These are phyloP conservation scores for Mortierella sp. DNA, from an alignment of 371 early-diverging fungal species.

Conservation along the genomic window DNA sequence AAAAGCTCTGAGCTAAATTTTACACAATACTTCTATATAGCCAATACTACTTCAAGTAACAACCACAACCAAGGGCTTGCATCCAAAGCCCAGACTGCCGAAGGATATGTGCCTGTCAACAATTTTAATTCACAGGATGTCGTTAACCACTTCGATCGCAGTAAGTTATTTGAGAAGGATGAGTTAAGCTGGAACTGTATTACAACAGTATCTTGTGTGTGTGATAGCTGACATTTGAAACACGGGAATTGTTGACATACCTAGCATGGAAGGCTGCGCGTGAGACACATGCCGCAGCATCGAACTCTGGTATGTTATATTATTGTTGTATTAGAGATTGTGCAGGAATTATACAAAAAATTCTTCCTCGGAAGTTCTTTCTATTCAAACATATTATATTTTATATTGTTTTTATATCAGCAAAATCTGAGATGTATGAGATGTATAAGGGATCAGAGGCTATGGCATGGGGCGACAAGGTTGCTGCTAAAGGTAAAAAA, in stretches of 20 bases:
- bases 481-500: conserved; percentile 29
- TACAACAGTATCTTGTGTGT: not conserved
- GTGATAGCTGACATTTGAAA: not conserved
- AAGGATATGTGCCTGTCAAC: conserved; percentile 40
- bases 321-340: too few species aligned
- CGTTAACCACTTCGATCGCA: conserved; percentile 41
- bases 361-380: not conserved
- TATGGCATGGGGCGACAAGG: conserved; percentile 45
- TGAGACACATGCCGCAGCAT: conserved; percentile 23
- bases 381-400: not conserved
- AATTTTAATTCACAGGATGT: conserved; percentile 55
- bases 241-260: not conserved
- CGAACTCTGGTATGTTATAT: conserved; percentile 12
- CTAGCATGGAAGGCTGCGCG: conserved; percentile 44
- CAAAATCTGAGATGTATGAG: conserved; percentile 50
- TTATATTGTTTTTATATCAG: conserved; percentile 8
- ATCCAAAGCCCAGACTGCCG: conserved; percentile 17
- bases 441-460: conserved; percentile 53
- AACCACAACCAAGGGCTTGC: conserved; percentile 24
- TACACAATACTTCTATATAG: not conserved
- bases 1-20: not conserved
- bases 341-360: not conserved
- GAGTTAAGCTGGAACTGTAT: too few species aligned
- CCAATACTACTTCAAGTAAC: conserved; percentile 5
- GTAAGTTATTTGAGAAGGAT: conserved; percentile 14